Percentiles rank a stretch among this genome's conserved stretches.
Evolutionary conservation across 2,329 filamentous ascomycete species (phyloP).

Genomic region (Colletotrichum orbiculare): DNA sequence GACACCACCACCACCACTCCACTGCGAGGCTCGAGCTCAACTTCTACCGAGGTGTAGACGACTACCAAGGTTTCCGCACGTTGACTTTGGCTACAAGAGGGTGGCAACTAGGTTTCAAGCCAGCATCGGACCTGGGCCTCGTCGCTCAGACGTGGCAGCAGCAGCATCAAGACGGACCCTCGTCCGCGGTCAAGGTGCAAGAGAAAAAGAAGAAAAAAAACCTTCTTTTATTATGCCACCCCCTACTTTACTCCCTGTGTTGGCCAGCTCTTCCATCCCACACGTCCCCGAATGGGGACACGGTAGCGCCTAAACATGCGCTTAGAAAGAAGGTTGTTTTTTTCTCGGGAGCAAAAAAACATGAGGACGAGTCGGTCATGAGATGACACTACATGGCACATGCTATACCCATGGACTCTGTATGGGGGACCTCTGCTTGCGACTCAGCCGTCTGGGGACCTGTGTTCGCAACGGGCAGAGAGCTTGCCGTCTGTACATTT

Average conservation of each 20-base stretch:
- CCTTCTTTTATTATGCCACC: neutral
- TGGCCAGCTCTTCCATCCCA: too few species aligned
- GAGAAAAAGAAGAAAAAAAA: neutral
- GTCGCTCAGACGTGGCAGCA: constrained; percentile 12
- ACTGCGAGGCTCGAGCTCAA: too few species aligned
- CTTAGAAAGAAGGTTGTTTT: neutral
- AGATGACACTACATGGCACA: constrained; percentile 8
- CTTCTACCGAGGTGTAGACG: too few species aligned
- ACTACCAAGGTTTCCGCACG: neutral
- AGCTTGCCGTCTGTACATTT: too few species aligned
- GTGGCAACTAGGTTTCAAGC: constrained; percentile 16
- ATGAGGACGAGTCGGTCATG: constrained; percentile 2
- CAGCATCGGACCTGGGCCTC: neutral
- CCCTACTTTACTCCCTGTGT: too few species aligned
- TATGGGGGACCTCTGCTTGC: too few species aligned
- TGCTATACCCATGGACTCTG: neutral
- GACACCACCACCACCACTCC: too few species aligned
- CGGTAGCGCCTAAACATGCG: neutral
- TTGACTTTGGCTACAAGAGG: neutral
- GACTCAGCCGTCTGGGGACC: too few species aligned
- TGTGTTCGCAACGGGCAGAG: too few species aligned
- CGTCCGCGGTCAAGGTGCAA: too few species aligned
- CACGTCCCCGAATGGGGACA: neutral
- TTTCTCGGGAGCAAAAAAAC: neutral
- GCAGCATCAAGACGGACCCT: too few species aligned